Evolutionary conservation across 73 alveolate genomes (phyloP).

Genomic region (Uronychia setigera): DNA sequence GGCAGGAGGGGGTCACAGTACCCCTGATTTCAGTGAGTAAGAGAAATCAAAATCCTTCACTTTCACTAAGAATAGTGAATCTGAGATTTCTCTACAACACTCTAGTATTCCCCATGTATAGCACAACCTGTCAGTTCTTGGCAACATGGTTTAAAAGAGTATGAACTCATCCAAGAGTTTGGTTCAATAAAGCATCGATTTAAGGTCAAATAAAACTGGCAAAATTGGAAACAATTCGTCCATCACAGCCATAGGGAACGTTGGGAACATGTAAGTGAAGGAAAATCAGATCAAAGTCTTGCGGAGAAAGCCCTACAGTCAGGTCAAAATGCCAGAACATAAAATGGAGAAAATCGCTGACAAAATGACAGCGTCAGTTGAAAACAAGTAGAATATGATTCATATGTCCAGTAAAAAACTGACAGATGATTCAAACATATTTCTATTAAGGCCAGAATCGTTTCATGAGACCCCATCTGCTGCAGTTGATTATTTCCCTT

Average conservation of each 20-base stretch:
- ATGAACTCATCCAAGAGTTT: not conserved
- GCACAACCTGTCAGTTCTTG: not conserved
- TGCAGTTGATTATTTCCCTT: not conserved
- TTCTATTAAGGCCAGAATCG: not conserved
- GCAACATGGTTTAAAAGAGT: not conserved
- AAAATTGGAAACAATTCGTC: not conserved
- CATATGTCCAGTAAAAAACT: not conserved
- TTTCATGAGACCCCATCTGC: not conserved
- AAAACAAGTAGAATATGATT: not conserved
- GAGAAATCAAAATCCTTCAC: not conserved
- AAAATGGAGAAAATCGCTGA: not conserved
- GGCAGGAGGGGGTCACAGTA: not conserved
- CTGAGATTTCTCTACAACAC: too few relatives aligned
- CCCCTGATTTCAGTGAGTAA: not conserved
- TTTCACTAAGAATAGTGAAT: not conserved
- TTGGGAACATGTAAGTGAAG: not conserved
- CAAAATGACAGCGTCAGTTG: not conserved
- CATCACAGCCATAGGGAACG: too few relatives aligned
- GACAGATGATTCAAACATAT: not conserved
- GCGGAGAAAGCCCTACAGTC: not conserved
- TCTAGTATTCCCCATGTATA: too few relatives aligned
- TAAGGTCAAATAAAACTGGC: not conserved
- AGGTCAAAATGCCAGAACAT: not conserved
- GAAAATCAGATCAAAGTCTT: not conserved
- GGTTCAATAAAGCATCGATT: not conserved